Evolutionary conservation across 192 early-diverging fungal species (phyloP), one percentile per base, ranked within the genome.

Genomic region (Lobosporangium transversale): DNA sequence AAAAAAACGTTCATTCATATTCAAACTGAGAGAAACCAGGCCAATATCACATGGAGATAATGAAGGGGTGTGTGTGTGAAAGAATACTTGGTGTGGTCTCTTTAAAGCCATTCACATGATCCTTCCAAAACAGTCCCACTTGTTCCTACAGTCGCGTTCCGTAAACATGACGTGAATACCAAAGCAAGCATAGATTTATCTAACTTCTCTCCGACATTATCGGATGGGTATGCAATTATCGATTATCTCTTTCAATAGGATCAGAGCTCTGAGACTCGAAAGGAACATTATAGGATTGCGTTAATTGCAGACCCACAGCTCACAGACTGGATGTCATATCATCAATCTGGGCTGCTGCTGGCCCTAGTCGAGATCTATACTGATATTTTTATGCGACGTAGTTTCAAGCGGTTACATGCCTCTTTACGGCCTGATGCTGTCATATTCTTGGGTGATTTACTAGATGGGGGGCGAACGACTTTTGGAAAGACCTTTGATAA

Each of bases 251-350:
- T 29, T 6, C 11, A 20, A 36, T 62, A 71, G 69, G 60, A 63
- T 30, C 35, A 20, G 9, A 50, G 53, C 2, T 23, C 53, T 6
- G 52, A 52, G 14, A 18, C 51, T 9, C 24, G 40, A 17, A 50
- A 27, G 24, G 58, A 59, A 4, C 35, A 56, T 21, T 81, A 78
- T 48, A 78, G 78, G 31, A 64, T 95, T 20, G 88, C 89, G 14
- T 63, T 98, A 10, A 81, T 98, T 42, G 91, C 92, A 0, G 97
- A 98, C 78, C 95, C 97, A 37, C 97, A 98, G 68, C 86, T 98
- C 42, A 95, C 94, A 36, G 97, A 97, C 73, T 81, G 89, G 33
- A 92, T 91, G 67, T 97, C 95, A 11, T 98, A 98, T 66, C 73
- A 83, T 4, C 89, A 90, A 40, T 71, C 83, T 11, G 93, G 93